Evolutionary conservation across 2,329 filamentous ascomycete genomes (phyloP).

Genomic region (Claviceps sp.): DNA sequence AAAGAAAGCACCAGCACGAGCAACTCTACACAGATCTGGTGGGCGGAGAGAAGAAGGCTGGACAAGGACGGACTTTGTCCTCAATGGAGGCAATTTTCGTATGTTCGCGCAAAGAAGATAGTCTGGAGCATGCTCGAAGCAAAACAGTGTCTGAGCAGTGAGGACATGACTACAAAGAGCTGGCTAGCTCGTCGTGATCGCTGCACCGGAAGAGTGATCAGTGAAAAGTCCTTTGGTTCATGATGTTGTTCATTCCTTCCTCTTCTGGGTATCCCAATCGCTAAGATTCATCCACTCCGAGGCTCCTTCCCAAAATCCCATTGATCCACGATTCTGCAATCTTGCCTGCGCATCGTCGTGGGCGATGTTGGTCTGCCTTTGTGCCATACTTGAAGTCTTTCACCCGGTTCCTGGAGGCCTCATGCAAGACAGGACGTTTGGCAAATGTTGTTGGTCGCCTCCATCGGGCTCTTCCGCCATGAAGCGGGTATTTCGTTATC

Average conservation of each 20-base stretch:
- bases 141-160: not conserved
- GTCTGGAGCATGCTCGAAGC: not conserved
- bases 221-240: not conserved
- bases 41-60: not conserved
- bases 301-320: not conserved
- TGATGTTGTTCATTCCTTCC: constrained; percentile 1
- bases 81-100: not conserved
- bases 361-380: too few species aligned
- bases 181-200: not conserved
- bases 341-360: not conserved
- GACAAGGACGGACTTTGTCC: not conserved
- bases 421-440: not conserved
- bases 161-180: not conserved
- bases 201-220: not conserved
- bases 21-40: not conserved
- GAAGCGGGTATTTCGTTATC: not conserved
- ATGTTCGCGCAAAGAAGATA: not conserved
- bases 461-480: not conserved
- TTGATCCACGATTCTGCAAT: not conserved
- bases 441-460: not conserved
- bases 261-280: not conserved
- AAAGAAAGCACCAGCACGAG: not conserved
- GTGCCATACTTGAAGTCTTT: too few species aligned
- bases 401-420: too few species aligned
- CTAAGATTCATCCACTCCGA: not conserved